These are phyloP conservation scores for Termitomyces sp. DNA, from an alignment of 768 basidiomycete species.

Conservation along the genomic window DNA sequence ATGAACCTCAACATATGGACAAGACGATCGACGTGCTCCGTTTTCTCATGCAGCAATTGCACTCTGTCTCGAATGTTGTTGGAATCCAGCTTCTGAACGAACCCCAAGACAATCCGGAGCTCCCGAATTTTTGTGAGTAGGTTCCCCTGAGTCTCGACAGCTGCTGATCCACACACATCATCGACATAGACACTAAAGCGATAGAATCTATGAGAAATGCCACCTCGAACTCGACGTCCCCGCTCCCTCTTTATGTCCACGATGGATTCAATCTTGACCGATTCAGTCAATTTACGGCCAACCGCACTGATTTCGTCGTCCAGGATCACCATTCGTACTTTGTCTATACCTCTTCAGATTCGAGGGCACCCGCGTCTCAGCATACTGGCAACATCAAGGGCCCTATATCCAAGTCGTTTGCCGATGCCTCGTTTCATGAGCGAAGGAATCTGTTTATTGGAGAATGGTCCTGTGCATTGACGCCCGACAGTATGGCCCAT, in stretches of 20 bases:
- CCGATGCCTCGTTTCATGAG: conserved; percentile 18
- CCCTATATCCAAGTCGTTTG: conserved; percentile 29
- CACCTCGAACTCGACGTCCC: conserved; percentile 26
- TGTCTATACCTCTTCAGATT: conserved; percentile 55
- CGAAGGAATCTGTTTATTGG: conserved; percentile 60
- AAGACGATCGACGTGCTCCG: conserved; percentile 48
- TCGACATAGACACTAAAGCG: conserved; percentile 42
- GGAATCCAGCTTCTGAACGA: conserved; percentile 62
- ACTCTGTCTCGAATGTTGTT: conserved; percentile 45
- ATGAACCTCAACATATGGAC: conserved; percentile 34
- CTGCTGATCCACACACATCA: conserved; percentile 3
- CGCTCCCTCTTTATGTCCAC: conserved; percentile 61
- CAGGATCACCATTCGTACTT: conserved; percentile 75
- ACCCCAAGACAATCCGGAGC: conserved; percentile 39
- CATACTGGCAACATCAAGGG: conserved; percentile 47
- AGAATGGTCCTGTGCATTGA: conserved; percentile 80
- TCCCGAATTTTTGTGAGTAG: conserved; percentile 41
- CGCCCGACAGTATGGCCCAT: conserved; percentile 47
- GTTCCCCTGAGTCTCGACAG: conserved; percentile 8
- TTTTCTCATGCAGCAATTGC: conserved; percentile 35
- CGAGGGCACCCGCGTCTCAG: conserved; percentile 40
- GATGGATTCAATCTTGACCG: conserved; percentile 58
- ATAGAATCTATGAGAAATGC: conserved; percentile 39
- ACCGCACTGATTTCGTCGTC: conserved; percentile 55
- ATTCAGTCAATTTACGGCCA: conserved; percentile 44